Conservation (phyloP, 441 rosid species). For the Populus trichocarpa region DNA sequence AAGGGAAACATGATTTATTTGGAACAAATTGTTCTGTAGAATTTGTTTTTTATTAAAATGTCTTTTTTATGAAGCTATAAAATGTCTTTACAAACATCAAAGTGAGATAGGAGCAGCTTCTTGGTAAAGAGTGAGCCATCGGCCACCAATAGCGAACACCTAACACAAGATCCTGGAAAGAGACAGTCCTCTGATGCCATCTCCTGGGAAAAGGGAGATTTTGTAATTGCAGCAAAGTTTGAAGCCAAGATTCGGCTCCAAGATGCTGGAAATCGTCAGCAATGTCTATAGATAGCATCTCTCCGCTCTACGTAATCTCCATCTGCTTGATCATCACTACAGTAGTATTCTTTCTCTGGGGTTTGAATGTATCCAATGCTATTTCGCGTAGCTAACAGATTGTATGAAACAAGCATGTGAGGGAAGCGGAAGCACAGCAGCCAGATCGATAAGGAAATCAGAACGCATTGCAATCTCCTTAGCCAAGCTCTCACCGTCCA, state of each 20-base stretch:
- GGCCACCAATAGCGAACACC: no score
- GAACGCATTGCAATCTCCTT: slow-evolving; percentile 55
- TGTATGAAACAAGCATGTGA: slow-evolving; percentile 52
- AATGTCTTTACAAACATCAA: no score
- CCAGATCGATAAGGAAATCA: slow-evolving; percentile 61
- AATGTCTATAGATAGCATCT: slow-evolving; percentile 5
- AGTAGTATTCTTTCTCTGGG: slow-evolving; percentile 11
- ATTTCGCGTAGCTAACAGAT: slow-evolving; percentile 18
- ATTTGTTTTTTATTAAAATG: no score
- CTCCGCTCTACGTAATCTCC: slow-evolving; percentile 14
- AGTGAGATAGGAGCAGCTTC: no score
- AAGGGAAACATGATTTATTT: no score
- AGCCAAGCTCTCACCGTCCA: slow-evolving; percentile 82
- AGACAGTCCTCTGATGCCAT: no score
- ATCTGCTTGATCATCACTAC: slow-evolving; percentile 4
- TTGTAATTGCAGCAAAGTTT: slow-evolving; percentile 65
- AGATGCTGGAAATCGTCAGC: slow-evolving; percentile 33
- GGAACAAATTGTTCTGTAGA: no score
- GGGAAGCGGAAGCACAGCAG: slow-evolving; percentile 86
- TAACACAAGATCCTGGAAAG: no score
- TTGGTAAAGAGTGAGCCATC: no score
- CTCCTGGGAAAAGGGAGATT: neutral
- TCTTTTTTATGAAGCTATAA: no score
- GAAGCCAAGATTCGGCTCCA: slow-evolving; percentile 61
- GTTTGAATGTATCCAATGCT: slow-evolving; percentile 9